Conservation (phyloP, 2,329 filamentous ascomycete genomes). For the Phialemonium atrogriseum region DNA sequence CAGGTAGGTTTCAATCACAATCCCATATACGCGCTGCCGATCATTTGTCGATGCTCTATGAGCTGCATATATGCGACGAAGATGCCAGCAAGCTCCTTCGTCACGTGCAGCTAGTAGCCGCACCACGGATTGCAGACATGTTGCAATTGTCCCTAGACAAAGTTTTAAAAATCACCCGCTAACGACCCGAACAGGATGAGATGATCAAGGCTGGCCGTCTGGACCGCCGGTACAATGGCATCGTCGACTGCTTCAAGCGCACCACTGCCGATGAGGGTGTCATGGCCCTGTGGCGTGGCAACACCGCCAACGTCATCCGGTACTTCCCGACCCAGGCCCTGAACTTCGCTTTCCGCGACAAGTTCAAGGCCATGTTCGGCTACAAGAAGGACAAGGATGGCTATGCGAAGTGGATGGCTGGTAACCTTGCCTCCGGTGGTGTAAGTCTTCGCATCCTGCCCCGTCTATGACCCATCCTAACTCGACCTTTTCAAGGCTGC, state of each 20-base stretch:
- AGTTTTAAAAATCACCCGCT: conserved; percentile 12
- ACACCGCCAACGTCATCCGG: conserved; percentile 99
- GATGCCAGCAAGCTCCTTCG: no score
- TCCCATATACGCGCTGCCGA: no score
- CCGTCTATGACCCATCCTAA: background rate
- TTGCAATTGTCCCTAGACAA: no score
- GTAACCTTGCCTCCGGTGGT: conserved; percentile 99
- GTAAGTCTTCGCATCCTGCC: conserved; percentile 47
- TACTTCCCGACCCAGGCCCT: conserved; percentile 99
- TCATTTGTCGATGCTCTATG: no score
- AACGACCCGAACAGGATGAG: conserved; percentile 69
- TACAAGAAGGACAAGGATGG: conserved; percentile 99
- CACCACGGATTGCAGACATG: no score
- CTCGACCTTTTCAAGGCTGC: conserved; percentile 60
- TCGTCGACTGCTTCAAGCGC: conserved; percentile 89
- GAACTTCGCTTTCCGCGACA: conserved; percentile 99
- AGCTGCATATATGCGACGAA: no score
- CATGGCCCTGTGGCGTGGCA: conserved; percentile 95
- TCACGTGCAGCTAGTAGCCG: conserved; percentile 1
- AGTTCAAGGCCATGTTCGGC: conserved; percentile 99
- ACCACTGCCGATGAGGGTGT: conserved; percentile 88
- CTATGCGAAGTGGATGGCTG: conserved; percentile 97
- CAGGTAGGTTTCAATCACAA: conserved; percentile 63
- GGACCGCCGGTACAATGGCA: conserved; percentile 92
- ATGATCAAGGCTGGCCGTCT: conserved; percentile 99